phyloP scores from a whole-genome alignment of 805 yeast species.

The Sungouiozyma intestinalis region DNA sequence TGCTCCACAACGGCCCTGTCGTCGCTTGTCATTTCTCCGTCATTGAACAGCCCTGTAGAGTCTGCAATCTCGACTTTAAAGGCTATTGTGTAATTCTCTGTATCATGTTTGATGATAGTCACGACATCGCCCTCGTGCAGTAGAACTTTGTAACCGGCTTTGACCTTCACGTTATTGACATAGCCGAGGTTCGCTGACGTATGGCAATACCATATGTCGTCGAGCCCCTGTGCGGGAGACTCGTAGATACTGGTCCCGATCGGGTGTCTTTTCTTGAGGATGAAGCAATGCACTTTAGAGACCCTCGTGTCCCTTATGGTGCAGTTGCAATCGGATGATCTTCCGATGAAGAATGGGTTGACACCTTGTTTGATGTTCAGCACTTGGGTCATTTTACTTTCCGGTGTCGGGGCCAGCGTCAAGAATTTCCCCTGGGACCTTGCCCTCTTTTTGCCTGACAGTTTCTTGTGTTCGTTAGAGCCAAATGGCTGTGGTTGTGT shows the following conservation, averaged over 20 bases:
- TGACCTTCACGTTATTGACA: constrained; percentile 49
- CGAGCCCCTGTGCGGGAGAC: constrained; percentile 63
- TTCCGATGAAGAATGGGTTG: constrained; percentile 62
- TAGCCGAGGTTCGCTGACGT: constrained; percentile 71
- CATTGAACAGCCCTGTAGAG: constrained; percentile 52
- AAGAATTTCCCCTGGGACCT: constrained; percentile 46
- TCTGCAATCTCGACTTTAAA: constrained; percentile 47
- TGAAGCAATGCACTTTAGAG: constrained; percentile 74
- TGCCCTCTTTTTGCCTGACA: constrained; percentile 9
- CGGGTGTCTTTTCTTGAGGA: constrained; percentile 54
- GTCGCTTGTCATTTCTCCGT: constrained; percentile 26
- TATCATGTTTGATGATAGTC: constrained; percentile 39
- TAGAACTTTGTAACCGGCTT: constrained; percentile 51
- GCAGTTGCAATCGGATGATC: constrained; percentile 53
- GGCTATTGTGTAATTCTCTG: constrained; percentile 41
- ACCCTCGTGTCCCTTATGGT: constrained; percentile 61
- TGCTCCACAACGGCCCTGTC: constrained; percentile 13
- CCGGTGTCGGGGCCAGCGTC: constrained; percentile 41
- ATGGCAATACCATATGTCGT: constrained; percentile 73
- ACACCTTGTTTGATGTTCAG: constrained; percentile 58
- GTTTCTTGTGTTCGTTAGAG: constrained; percentile 2
- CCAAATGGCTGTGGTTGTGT: constrained; percentile 16
- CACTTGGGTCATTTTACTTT: constrained; percentile 37
- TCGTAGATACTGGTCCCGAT: constrained; percentile 47
- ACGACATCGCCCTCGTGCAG: constrained; percentile 57